Percentiles rank a stretch among this genome's conserved stretches.
Conservation (phyloP, 345 rosid genomes). For the Eucalyptus sp. region DNA sequence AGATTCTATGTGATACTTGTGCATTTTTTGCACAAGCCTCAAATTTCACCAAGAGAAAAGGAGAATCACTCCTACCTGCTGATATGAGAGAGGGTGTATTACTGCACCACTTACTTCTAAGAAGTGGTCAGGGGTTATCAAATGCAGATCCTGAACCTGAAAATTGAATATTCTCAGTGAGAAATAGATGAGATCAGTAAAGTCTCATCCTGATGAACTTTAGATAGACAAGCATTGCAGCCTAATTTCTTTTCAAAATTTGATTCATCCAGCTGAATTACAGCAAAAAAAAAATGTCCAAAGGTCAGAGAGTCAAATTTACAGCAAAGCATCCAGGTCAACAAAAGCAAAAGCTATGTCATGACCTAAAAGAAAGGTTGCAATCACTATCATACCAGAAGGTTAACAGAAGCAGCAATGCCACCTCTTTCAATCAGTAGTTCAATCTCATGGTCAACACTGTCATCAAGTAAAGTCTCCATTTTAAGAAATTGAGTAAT, state of each 20-base stretch:
- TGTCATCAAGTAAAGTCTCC: constrained; percentile 79
- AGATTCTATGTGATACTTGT: neutral
- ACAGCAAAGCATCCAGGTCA: neutral
- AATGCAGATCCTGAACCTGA: constrained; percentile 96
- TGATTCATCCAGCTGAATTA: neutral
- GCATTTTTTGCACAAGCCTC: neutral
- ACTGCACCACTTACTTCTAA: constrained; percentile 94
- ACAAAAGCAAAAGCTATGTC: neutral
- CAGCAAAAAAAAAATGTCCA: neutral
- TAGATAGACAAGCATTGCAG: neutral
- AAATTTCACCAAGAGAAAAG: neutral
- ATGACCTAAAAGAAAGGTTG: neutral
- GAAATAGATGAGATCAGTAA: neutral
- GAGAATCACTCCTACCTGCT: constrained; percentile 50
- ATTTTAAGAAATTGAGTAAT: constrained; percentile 71
- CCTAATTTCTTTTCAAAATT: neutral
- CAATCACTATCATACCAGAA: constrained; percentile 43
- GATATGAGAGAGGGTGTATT: constrained; percentile 88
- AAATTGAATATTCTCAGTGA: neutral
- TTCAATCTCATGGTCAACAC: constrained; percentile 48
- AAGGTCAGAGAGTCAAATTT: neutral
- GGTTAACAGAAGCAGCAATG: constrained; percentile 35
- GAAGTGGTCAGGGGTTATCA: constrained; percentile 75
- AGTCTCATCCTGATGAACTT: neutral
- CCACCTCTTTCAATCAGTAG: constrained; percentile 94